Conservation (phyloP, 176 grass and related monocot species). For the Paspalum notatum region DNA sequence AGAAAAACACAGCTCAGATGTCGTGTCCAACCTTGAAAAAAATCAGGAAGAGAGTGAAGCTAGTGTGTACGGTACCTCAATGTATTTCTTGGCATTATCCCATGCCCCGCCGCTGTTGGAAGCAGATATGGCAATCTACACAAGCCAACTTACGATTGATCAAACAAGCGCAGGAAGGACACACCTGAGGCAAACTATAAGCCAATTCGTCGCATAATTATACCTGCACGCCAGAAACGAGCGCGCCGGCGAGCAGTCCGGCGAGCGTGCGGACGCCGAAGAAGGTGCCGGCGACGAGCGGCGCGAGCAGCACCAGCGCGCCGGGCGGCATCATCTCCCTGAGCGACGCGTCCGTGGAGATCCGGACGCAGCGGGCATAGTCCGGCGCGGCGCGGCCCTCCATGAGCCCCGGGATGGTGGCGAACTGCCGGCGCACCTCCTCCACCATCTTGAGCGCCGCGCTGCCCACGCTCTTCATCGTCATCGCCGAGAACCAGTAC, state of each 20-base stretch:
- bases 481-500: slow-evolving; percentile 86
- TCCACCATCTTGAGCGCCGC: slow-evolving; percentile 83
- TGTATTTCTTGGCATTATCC: slow-evolving; percentile 93
- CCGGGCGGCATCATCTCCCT: slow-evolving; percentile 77
- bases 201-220: neutral
- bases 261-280: slow-evolving; percentile 78
- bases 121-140: slow-evolving; percentile 79
- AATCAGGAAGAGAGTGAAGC: neutral
- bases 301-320: slow-evolving; percentile 63
- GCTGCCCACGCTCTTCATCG: slow-evolving; percentile 80
- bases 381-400: slow-evolving; percentile 63
- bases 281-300: slow-evolving; percentile 64
- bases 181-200: neutral
- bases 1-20: neutral
- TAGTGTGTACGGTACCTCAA: slow-evolving; percentile 71
- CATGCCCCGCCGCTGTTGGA: slow-evolving; percentile 87
- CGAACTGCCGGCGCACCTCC: slow-evolving; percentile 75
- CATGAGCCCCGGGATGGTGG: slow-evolving; percentile 66
- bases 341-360: slow-evolving; percentile 77
- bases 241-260: slow-evolving; percentile 65
- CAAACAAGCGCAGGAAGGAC: neutral
- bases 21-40: neutral
- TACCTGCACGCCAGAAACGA: slow-evolving; percentile 82
- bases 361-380: slow-evolving; percentile 75
- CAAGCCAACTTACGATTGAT: neutral